These are phyloP conservation scores for Globisporangium splendens DNA, from an alignment of 352 stramenopile genomes.

Conservation along the genomic window DNA sequence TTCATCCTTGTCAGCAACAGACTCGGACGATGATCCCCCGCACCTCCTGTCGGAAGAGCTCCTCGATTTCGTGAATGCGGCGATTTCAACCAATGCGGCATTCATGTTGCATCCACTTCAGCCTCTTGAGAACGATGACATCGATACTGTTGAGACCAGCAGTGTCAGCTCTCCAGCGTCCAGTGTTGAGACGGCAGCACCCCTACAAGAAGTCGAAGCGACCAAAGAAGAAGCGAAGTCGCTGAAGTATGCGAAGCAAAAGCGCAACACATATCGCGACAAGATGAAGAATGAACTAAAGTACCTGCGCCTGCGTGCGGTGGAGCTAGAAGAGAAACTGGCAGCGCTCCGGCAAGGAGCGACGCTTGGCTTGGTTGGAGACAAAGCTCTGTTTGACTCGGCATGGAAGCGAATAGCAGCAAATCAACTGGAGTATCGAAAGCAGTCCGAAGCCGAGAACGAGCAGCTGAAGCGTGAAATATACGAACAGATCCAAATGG, in stretches of 20 bases:
- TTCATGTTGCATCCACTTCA: too few relatives aligned
- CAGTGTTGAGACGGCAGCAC: too few relatives aligned
- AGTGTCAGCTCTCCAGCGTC: too few relatives aligned
- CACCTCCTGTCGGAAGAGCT: too few relatives aligned
- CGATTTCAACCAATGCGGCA: too few relatives aligned
- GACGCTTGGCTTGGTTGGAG: not conserved
- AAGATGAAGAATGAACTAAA: not conserved
- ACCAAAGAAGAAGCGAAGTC: too few relatives aligned
- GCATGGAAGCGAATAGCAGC: not conserved
- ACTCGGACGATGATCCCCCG: too few relatives aligned
- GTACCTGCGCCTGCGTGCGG: not conserved
- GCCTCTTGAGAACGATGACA: too few relatives aligned
- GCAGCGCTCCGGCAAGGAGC: not conserved
- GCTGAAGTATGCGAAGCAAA: not conserved
- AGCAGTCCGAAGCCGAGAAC: not conserved
- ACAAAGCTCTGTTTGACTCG: not conserved
- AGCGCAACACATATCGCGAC: not conserved
- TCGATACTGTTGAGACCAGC: too few relatives aligned
- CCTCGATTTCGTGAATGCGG: too few relatives aligned
- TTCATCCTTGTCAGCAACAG: too few relatives aligned
- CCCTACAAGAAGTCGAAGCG: too few relatives aligned
- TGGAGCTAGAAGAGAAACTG: not conserved
- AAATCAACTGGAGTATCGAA: not conserved
- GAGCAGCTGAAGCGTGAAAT: not conserved
- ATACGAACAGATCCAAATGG: not conserved